Conservation (phyloP, 768 basidiomycete species). For the Pleurotus djamor region DNA sequence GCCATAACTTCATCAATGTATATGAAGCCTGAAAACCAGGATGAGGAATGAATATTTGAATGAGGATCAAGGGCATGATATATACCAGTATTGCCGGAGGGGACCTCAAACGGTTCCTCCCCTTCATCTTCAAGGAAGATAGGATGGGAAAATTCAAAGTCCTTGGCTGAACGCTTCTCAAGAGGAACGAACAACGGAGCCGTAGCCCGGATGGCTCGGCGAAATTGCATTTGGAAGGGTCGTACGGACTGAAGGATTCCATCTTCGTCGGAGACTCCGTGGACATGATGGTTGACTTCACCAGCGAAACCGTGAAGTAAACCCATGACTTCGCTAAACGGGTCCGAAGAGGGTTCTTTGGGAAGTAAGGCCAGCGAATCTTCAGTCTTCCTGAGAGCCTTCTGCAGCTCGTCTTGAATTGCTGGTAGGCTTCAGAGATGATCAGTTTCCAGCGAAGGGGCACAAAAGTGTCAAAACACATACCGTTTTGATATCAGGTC, state of each 20-base stretch:
- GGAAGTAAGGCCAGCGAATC: constrained; percentile 32
- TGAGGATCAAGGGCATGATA: not conserved
- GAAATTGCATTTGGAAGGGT: constrained; percentile 46
- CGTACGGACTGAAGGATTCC: constrained; percentile 59
- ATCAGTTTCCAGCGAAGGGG: too few relatives aligned
- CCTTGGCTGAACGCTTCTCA: constrained; percentile 13
- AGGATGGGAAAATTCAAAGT: constrained; percentile 10
- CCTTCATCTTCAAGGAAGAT: constrained; percentile 43
- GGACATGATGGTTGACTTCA: constrained; percentile 41
- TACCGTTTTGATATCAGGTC: constrained; percentile 63
- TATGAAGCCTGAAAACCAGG: constrained; percentile 19
- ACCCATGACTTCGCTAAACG: constrained; percentile 52
- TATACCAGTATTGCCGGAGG: not conserved
- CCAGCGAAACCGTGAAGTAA: constrained; percentile 44
- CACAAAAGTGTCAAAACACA: too few relatives aligned
- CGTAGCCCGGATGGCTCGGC: constrained; percentile 42
- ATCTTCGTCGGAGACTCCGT: constrained; percentile 48
- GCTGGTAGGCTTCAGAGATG: constrained; percentile 51
- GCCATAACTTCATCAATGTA: constrained; percentile 53
- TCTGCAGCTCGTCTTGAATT: constrained; percentile 57
- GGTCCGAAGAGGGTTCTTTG: constrained; percentile 50
- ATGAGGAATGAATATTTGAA: not conserved
- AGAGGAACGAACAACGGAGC: constrained; percentile 61
- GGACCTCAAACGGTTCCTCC: constrained; percentile 9
- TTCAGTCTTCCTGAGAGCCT: constrained; percentile 37